phyloP scores from a whole-genome alignment of 148 eudicot species.

The Chenopodium formosanum region DNA sequence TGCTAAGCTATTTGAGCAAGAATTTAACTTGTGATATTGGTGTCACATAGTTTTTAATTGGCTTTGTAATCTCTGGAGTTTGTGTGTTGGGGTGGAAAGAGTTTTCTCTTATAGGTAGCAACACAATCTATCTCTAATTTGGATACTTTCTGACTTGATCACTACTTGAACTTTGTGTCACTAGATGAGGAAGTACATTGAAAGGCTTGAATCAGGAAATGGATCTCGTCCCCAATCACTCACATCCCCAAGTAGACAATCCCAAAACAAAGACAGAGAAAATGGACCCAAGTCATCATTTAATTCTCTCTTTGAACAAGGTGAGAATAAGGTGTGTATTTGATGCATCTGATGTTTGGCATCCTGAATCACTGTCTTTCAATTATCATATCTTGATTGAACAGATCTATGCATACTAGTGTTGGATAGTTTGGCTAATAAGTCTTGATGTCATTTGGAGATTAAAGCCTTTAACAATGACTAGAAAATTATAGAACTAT shows the following conservation, averaged over 20 bases:
- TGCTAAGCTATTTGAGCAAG: neutral
- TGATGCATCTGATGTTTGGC: neutral
- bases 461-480: neutral
- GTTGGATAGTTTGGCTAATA: neutral
- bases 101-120: neutral
- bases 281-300: conserved; percentile 64
- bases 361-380: neutral
- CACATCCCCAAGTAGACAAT: conserved; percentile 44
- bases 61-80: neutral
- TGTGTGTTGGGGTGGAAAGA: neutral
- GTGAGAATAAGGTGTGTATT: conserved; percentile 30
- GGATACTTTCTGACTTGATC: conserved; percentile 13
- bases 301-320: conserved; percentile 86
- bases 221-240: conserved; percentile 47
- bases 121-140: neutral
- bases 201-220: conserved; percentile 52
- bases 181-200: conserved; percentile 56
- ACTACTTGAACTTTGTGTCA: conserved; percentile 18
- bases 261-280: conserved; percentile 51
- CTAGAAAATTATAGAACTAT: neutral
- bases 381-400: neutral
- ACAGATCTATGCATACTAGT: neutral
- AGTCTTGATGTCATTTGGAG: neutral
- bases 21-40: neutral
- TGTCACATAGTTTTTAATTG: neutral